These are phyloP conservation scores for Termitomyces sp. DNA, from an alignment of 768 basidiomycete species.

Conservation along the genomic window DNA sequence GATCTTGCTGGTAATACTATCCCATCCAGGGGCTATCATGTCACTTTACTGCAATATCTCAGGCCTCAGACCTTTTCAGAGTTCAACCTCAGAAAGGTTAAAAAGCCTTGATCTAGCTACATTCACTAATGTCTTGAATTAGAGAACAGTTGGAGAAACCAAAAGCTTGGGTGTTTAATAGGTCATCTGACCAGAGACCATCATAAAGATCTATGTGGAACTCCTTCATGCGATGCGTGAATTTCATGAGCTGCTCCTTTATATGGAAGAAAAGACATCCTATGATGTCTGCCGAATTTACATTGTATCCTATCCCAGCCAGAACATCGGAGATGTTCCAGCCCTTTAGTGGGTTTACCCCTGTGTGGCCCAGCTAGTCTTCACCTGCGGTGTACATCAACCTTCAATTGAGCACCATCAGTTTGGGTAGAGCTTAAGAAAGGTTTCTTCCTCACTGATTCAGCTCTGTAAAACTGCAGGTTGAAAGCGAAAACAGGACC, in stretches of 20 bases:
- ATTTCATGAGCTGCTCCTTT: constrained; percentile 37
- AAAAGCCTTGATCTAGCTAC: too few species aligned
- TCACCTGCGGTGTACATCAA: constrained; percentile 46
- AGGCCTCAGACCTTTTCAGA: too few species aligned
- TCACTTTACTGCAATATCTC: too few species aligned
- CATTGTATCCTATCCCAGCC: constrained; percentile 24
- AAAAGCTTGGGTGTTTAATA: too few species aligned
- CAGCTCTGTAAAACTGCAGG: constrained; percentile 32
- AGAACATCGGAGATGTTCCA: constrained; percentile 49
- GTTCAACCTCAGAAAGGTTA: too few species aligned
- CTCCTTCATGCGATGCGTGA: constrained; percentile 34
- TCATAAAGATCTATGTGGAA: constrained; percentile 35
- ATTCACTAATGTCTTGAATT: too few species aligned
- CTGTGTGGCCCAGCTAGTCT: constrained; percentile 40
- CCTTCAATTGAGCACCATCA: constrained; percentile 19
- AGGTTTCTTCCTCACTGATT: constrained; percentile 31
- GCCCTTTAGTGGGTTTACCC: constrained; percentile 44
- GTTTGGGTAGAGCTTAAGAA: neutral
- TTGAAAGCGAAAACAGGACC: constrained; percentile 35
- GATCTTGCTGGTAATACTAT: too few species aligned
- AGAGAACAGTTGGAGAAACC: too few species aligned
- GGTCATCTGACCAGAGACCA: too few species aligned
- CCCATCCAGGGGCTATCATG: too few species aligned
- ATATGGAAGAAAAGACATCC: constrained; percentile 46
- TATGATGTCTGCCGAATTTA: constrained; percentile 36